Evolutionary conservation across 129 eudicot genomes (phyloP).

Genomic region (Mikania micrantha): DNA sequence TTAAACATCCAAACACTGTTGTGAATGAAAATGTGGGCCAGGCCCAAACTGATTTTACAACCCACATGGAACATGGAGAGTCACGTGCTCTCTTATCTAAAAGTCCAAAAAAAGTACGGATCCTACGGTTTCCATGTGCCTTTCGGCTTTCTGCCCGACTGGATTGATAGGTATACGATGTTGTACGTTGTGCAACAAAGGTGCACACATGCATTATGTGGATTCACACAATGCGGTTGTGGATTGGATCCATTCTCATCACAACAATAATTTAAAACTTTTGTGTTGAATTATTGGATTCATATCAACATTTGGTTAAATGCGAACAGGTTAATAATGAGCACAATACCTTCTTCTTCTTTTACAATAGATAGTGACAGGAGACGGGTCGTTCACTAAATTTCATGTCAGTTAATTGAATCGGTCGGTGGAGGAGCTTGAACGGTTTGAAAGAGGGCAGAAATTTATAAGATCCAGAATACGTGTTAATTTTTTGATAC

Average conservation of each 20-base stretch:
- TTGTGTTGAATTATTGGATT: not conserved
- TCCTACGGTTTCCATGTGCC: conserved; percentile 21
- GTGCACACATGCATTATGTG: conserved; percentile 3
- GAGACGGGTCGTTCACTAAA: too few species aligned
- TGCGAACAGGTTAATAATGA: not conserved
- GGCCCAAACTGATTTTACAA: conserved; percentile 19
- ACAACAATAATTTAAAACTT: not conserved
- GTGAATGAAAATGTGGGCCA: conserved; percentile 18
- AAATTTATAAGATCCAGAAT: too few species aligned
- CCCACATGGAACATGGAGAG: conserved; percentile 11
- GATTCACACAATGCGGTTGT: conserved; percentile 10
- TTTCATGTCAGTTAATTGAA: too few species aligned
- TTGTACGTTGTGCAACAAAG: conserved; percentile 11
- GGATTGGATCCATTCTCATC: conserved; percentile 12
- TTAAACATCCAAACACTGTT: not conserved
- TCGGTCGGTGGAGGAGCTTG: too few species aligned
- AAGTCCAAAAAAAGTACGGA: conserved; percentile 32
- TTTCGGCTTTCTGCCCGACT: not conserved
- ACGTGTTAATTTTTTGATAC: too few species aligned
- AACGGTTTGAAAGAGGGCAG: too few species aligned
- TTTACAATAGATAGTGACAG: too few species aligned
- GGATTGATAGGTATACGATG: not conserved
- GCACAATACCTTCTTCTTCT: too few species aligned
- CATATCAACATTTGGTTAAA: not conserved
- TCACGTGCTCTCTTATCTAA: conserved; percentile 15